Conservation (phyloP, 352 stramenopile species). For the Phytophthora uliginosa region DNA sequence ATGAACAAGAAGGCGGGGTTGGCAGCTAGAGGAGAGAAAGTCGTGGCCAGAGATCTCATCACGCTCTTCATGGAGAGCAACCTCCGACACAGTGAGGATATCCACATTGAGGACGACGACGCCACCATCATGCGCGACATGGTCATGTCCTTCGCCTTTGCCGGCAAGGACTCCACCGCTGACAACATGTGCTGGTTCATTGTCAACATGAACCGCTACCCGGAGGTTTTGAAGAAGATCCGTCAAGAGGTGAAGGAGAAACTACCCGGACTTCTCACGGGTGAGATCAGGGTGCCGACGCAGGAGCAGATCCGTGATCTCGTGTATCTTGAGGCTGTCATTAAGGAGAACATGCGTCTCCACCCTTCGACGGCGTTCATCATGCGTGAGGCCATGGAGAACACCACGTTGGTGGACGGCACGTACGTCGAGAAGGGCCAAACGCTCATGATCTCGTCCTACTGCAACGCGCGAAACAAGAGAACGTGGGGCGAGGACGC, state of each 20-base stretch:
- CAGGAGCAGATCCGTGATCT: conserved; percentile 59
- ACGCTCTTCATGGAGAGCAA: conserved; percentile 56
- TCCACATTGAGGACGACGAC: conserved; percentile 39
- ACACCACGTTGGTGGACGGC: conserved; percentile 42
- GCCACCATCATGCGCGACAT: conserved; percentile 74
- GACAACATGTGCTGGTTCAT: conserved; percentile 77
- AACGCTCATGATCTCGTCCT: conserved; percentile 41
- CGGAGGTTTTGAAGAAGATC: conserved; percentile 60
- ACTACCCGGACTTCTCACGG: conserved; percentile 37
- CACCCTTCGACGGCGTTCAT: conserved; percentile 68
- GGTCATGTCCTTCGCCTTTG: conserved; percentile 80
- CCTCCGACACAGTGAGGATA: conserved; percentile 34
- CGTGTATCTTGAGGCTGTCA: conserved; percentile 67
- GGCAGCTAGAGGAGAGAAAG: conserved; percentile 48
- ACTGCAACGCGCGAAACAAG: conserved; percentile 42
- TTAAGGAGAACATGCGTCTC: conserved; percentile 76
- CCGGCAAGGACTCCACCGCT: conserved; percentile 80
- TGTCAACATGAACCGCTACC: conserved; percentile 71
- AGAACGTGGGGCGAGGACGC: conserved; percentile 62
- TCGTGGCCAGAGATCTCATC: conserved; percentile 54
- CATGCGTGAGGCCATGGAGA: conserved; percentile 51
- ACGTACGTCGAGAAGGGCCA: conserved; percentile 39
- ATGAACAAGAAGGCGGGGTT: conserved; percentile 58
- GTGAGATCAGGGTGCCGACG: conserved; percentile 38
- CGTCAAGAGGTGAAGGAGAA: conserved; percentile 63